Conservation (phyloP, 768 basidiomycete genomes). For the Trametes cubensis region DNA sequence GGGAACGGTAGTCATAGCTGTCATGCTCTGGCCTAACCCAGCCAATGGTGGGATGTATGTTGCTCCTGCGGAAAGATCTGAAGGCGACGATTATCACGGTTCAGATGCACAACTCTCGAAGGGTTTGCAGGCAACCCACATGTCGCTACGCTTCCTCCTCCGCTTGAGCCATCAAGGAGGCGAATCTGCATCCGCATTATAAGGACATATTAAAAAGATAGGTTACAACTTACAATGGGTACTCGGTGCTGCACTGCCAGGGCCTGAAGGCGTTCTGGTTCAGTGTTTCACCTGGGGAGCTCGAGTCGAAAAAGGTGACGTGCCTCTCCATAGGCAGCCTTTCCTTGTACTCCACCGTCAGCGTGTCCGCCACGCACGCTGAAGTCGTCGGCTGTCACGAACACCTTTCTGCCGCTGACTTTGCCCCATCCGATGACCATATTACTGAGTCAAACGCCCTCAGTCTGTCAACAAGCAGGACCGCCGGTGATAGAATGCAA, state of each 20-base stretch:
- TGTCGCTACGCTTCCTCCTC: conserved; percentile 23
- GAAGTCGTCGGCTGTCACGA: conserved; percentile 26
- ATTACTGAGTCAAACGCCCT: not conserved
- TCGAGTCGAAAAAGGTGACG: not conserved
- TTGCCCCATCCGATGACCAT: conserved; percentile 23
- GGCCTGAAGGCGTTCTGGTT: not conserved
- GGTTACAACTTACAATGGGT: not conserved
- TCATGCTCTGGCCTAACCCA: conserved; percentile 23
- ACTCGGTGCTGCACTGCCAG: conserved; percentile 19
- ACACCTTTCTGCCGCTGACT: conserved; percentile 10
- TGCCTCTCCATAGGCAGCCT: conserved; percentile 24
- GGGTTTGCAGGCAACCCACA: conserved; percentile 8
- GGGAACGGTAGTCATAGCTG: conserved; percentile 16
- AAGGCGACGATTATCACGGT: not conserved
- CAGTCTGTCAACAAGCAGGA: not conserved
- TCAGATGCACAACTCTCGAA: not conserved
- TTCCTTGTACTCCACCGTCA: conserved; percentile 24
- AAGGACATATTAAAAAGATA: no score
- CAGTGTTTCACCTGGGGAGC: no score
- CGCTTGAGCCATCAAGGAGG: conserved; percentile 25
- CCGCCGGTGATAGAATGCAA: not conserved
- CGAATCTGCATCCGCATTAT: conserved; percentile 7
- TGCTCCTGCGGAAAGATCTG: conserved; percentile 18
- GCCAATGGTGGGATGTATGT: conserved; percentile 25
- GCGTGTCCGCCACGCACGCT: conserved; percentile 25